Evolutionary conservation across 345 rosid genomes (phyloP).

Genomic region (Raphanus raphanistrum): DNA sequence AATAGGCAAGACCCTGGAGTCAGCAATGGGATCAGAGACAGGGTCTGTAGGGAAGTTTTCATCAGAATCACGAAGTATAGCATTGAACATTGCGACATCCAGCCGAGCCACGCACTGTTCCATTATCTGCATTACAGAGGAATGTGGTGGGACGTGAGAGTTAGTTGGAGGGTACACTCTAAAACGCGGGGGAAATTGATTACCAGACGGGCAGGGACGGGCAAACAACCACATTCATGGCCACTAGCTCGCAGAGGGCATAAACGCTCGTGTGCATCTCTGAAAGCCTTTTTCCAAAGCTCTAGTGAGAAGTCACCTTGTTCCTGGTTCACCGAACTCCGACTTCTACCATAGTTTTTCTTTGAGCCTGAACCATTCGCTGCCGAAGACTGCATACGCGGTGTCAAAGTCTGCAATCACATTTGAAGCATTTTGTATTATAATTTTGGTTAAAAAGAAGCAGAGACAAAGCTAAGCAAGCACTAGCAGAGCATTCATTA

Average conservation of each 20-base stretch:
- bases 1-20: slow-evolving; percentile 80
- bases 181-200: no score
- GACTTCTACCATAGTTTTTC: slow-evolving; percentile 45
- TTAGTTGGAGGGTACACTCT: no score
- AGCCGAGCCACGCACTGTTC: slow-evolving; percentile 90
- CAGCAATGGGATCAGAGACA: slow-evolving; percentile 83
- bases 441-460: not conserved
- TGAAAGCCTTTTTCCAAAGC: slow-evolving; percentile 90
- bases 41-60: slow-evolving; percentile 92
- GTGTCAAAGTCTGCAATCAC: slow-evolving; percentile 72
- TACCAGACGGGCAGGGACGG: slow-evolving; percentile 72
- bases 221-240: slow-evolving; percentile 89
- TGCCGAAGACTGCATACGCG: slow-evolving; percentile 79
- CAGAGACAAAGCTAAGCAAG: no score
- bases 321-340: slow-evolving; percentile 53
- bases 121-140: slow-evolving; percentile 59
- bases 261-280: slow-evolving; percentile 85
- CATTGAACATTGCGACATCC: slow-evolving; percentile 98
- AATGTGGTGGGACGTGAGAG: no score
- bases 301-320: slow-evolving; percentile 68
- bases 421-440: not conserved
- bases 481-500: slow-evolving; percentile 25
- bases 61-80: slow-evolving; percentile 86
- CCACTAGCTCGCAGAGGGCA: slow-evolving; percentile 94
- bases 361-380: slow-evolving; percentile 47